Evolutionary conservation across 179 eudicot genomes (phyloP).

Genomic region (Silene vulgaris): DNA sequence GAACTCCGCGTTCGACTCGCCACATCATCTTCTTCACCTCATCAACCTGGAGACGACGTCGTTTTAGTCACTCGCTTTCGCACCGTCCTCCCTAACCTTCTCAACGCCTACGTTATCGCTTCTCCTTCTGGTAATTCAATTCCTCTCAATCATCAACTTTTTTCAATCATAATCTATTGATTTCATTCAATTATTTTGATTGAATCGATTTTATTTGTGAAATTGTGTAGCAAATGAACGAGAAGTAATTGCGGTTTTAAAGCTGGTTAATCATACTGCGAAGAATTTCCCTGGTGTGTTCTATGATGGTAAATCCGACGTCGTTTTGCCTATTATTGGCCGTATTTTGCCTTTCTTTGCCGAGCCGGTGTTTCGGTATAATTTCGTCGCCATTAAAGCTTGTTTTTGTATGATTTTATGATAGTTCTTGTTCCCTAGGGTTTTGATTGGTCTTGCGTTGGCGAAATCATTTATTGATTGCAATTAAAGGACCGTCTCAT

Average conservation of each 20-base stretch:
- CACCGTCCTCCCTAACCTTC: slow-evolving; percentile 73
- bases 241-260: slow-evolving; percentile 72
- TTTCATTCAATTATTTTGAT: neutral
- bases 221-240: slow-evolving; percentile 55
- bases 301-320: slow-evolving; percentile 59
- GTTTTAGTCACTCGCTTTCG: slow-evolving; percentile 62
- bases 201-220: neutral
- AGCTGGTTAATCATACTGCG: slow-evolving; percentile 61
- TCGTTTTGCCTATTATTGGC: slow-evolving; percentile 65
- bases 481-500: too few species aligned
- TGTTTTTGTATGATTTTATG: neutral
- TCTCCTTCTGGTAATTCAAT: slow-evolving; percentile 46
- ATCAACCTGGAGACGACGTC: slow-evolving; percentile 44
- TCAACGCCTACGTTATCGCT: slow-evolving; percentile 61
- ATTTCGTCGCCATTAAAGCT: neutral
- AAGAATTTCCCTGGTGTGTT: slow-evolving; percentile 86
- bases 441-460: neutral
- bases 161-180: neutral
- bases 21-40: slow-evolving; percentile 61
- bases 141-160: neutral
- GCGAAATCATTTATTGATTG: neutral
- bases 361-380: slow-evolving; percentile 64
- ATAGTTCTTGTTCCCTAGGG: neutral
- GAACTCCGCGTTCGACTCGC: slow-evolving; percentile 89
- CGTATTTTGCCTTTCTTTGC: slow-evolving; percentile 79